These are phyloP conservation scores for Diaporthe batatas DNA, from an alignment of 2,329 filamentous ascomycete genomes.

Conservation along the genomic window DNA sequence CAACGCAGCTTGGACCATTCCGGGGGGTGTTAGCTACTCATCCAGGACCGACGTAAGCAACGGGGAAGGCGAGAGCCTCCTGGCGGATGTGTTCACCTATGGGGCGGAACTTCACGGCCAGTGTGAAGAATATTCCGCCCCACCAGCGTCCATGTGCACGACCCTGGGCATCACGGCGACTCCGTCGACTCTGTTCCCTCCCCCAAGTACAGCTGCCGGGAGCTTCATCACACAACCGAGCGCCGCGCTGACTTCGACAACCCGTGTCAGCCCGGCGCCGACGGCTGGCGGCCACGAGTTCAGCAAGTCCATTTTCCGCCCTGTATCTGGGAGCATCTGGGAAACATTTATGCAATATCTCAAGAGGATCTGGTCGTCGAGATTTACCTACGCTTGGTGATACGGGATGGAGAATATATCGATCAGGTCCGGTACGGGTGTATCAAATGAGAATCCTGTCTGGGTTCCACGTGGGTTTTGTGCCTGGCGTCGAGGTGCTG, in stretches of 20 bases:
- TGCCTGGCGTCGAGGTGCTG: background rate
- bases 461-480: background rate
- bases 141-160: conserved; percentile 12
- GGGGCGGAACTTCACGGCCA: conserved; percentile 35
- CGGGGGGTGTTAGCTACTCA: conserved; percentile 35
- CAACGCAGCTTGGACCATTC: conserved; percentile 36
- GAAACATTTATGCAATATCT: conserved; percentile 8
- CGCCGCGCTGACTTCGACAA: background rate
- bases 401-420: too few species aligned
- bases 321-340: conserved; percentile 17
- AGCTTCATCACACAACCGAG: background rate
- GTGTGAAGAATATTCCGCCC: conserved; percentile 14
- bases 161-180: background rate
- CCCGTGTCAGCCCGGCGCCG: background rate
- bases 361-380: background rate
- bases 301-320: conserved; percentile 19
- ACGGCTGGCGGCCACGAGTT: conserved; percentile 9
- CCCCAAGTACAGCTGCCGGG: background rate
- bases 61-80: conserved; percentile 19
- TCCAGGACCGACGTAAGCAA: conserved; percentile 37
- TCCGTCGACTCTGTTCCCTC: background rate
- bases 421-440: background rate
- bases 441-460: background rate
- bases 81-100: conserved; percentile 34
- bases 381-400: background rate